Evolutionary conservation across 2,329 filamentous ascomycete genomes (phyloP), one percentile per base, ranked within the genome.

Genomic region (Phyllosticta citribraziliensis): DNA sequence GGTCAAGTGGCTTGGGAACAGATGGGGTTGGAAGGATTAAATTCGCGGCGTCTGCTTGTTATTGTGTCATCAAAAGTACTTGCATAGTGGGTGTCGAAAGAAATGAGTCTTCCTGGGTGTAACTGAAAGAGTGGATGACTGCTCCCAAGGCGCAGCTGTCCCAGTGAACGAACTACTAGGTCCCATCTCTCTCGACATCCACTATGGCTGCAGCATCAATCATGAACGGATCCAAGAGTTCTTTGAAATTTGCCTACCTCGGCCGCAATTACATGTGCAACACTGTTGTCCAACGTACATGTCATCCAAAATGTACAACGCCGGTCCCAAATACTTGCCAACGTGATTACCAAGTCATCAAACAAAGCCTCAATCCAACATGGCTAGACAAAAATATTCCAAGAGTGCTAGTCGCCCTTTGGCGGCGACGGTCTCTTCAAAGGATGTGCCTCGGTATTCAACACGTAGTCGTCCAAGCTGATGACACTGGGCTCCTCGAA

Each of bases 1-100:
- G 0, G 80, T 89, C 11, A 85, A 80, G 65, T 84, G 79, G 75
- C 70, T 86, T 60, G 81, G 78, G 14, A 77, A 73, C 57, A 78
- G 80, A 65, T 80, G 40, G 40, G n/a, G n/a, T 17, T 47, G 40
- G 40, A n/a, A 47, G 14, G n/a, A 47, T 47, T 47, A 10, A 10
- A 47, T 47, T n/a, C 14, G 12, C 14, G 2, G 17, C 40, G 40
- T 47, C 27, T 30, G 25, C 25, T 27, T 27, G 9, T 27, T 8
- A 27, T n/a, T n/a, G n/a, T n/a, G 22, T 22, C 22, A 22, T 22
- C 22, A 22, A 22, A 22, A 22, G 22, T 22, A 22, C 2, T 22
- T 22, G 22, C 22, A 22, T 22, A 22, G 3, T 22, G 22, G 22
- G 22, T 3, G 22, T 22, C 22, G 22, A 22, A 22, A 22, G 22